Base-by-base conservation (phyloP, 2,329 filamentous ascomycete genomes). In the Herpotrichia juniperi region DNA sequence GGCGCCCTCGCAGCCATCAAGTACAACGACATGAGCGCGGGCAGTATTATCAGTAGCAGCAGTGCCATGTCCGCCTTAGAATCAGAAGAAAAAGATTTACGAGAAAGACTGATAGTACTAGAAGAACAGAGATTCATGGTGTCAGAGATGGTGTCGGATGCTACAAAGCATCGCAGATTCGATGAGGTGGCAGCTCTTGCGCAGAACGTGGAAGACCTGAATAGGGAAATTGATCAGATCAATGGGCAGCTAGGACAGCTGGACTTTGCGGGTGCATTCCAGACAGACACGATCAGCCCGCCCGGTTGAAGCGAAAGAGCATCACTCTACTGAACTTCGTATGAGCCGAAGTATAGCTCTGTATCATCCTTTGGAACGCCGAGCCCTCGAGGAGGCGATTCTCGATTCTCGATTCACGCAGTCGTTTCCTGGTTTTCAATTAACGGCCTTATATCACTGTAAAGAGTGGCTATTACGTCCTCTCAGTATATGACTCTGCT, bases 51-150 rank as follows among this genome's bases (percentile, higher is more conserved):
- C 44, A 81, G 80, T 47, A 82, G 82, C 59, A 82, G 81, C 51
- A 83, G 80, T 54, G 79, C 80, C 12, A 77, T 89, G 12, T 87
- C 85, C 0, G 84, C 84, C 2, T 76, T 96, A 4, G 92, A 96
- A 72, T 84, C 83, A 0, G 91, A 96, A 68, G 92, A 96, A 72
- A 93, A 91, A 69, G 85, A 90, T 17, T 77, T 96, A 1, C 84
- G 89, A 14, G 92, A 96, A 65, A 81, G 86, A 3, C 77, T 96
- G 11, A 89, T 94, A 25, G 87, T 97, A 6, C 80, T 97, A 1
- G 91, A 96, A 71, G 93, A 97, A 74, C 93, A 97, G 72, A 88
- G 87, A 58, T 96, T 96, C 74, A 86, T 96, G 75, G 91, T 97
- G 0, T 85, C 87, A 31, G 87, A 90, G 62, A 96, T 96, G 91